Evolutionary conservation across 192 early-diverging fungal genomes (phyloP).

Genomic region (Backusella australiensis): DNA sequence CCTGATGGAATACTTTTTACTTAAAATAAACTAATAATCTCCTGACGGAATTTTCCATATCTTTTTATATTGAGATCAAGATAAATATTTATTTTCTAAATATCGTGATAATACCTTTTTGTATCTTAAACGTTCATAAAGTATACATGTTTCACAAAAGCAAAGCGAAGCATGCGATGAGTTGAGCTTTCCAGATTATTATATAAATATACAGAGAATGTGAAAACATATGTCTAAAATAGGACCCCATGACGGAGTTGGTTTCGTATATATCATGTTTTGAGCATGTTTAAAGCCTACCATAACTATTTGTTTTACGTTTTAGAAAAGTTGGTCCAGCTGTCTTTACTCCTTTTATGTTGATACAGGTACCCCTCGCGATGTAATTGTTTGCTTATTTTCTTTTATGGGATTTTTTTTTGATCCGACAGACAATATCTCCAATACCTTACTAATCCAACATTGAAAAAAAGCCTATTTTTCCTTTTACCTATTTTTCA

Average conservation of each 20-base stretch:
- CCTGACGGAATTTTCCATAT: neutral
- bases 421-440: neutral
- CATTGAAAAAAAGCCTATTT: neutral
- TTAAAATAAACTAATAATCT: neutral
- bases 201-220: neutral
- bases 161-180: no score
- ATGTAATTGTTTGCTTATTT: neutral
- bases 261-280: neutral
- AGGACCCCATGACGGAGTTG: neutral
- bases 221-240: neutral
- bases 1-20: neutral
- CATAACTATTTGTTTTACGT: neutral
- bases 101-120: neutral
- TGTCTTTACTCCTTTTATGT: neutral
- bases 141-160: neutral
- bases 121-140: neutral
- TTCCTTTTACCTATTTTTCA: neutral
- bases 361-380: neutral
- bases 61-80: neutral
- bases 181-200: neutral
- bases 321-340: neutral
- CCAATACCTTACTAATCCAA: neutral
- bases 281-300: neutral
- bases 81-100: neutral
- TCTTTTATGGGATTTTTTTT: neutral